Conservation (phyloP, 371 early-diverging fungal species). For the Lichtheimia hyalospora region DNA sequence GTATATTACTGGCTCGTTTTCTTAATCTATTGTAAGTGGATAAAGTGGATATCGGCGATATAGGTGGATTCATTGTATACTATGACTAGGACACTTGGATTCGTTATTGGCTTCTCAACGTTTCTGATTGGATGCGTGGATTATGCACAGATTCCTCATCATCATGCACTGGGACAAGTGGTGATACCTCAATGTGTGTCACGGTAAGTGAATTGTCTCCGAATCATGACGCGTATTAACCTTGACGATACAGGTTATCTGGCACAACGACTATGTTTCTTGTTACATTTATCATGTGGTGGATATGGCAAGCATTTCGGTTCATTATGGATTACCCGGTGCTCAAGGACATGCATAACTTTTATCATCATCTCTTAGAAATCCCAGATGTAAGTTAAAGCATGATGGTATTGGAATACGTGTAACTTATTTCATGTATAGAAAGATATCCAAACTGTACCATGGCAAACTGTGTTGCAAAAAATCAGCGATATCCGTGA, state of each 20-base stretch:
- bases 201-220: conserved; percentile 26
- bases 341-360: conserved; percentile 80
- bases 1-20: conserved; percentile 70
- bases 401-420: not conserved
- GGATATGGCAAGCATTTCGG: conserved; percentile 71
- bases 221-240: not conserved
- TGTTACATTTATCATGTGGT: conserved; percentile 66
- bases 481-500: conserved; percentile 72
- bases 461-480: conserved; percentile 77
- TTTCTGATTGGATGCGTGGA: conserved; percentile 91
- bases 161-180: conserved; percentile 70
- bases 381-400: conserved; percentile 72
- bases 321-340: conserved; percentile 71
- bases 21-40: conserved; percentile 73
- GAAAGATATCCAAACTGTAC: conserved; percentile 76
- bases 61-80: not conserved
- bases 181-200: conserved; percentile 74
- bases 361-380: conserved; percentile 79
- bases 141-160: conserved; percentile 71
- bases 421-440: conserved; percentile 14
- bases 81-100: conserved; percentile 70
- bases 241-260: conserved; percentile 29
- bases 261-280: conserved; percentile 50
- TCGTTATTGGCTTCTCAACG: conserved; percentile 84
- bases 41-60: not conserved